Conservation (phyloP, 441 rosid species). For the Pelargonium citronellum region DNA sequence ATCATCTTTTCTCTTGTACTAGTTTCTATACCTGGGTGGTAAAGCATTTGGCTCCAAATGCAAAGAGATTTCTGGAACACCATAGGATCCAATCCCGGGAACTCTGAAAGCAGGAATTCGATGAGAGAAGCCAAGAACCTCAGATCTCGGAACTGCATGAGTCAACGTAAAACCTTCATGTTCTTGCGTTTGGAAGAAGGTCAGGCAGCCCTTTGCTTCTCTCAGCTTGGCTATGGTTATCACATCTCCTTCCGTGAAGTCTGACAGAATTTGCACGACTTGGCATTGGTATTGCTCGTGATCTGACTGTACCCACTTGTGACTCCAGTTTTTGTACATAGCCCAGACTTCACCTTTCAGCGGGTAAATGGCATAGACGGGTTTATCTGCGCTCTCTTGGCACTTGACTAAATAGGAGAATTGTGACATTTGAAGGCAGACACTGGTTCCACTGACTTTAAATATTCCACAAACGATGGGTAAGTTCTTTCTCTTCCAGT, state of each 20-base stretch:
- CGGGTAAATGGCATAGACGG: conserved; percentile 21
- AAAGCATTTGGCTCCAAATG: conserved; percentile 30
- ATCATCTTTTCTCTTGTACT: neutral
- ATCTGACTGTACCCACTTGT: conserved; percentile 15
- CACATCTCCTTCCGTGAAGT: conserved; percentile 16
- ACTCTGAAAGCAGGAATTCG: conserved; percentile 24
- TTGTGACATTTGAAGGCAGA: conserved; percentile 16
- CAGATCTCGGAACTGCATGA: conserved; percentile 19
- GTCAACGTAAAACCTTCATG: conserved; percentile 22
- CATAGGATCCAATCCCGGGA: conserved; percentile 23
- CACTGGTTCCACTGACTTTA: conserved; percentile 18
- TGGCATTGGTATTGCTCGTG: conserved; percentile 14
- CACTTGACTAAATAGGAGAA: conserved; percentile 20
- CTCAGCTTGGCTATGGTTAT: conserved; percentile 15
- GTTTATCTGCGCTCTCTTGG: conserved; percentile 11
- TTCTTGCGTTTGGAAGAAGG: conserved; percentile 22
- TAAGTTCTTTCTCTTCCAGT: conserved; percentile 17
- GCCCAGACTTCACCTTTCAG: conserved; percentile 29
- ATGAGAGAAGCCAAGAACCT: conserved; percentile 24
- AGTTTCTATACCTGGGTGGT: conserved; percentile 11
- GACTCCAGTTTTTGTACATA: conserved; percentile 18
- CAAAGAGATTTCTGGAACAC: conserved; percentile 24
- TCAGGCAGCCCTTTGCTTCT: conserved; percentile 22
- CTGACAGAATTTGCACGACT: conserved; percentile 22
- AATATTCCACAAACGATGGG: conserved; percentile 25